These are phyloP conservation scores for Racocetra persica DNA, from an alignment of 371 early-diverging fungal genomes.

Conservation along the genomic window DNA sequence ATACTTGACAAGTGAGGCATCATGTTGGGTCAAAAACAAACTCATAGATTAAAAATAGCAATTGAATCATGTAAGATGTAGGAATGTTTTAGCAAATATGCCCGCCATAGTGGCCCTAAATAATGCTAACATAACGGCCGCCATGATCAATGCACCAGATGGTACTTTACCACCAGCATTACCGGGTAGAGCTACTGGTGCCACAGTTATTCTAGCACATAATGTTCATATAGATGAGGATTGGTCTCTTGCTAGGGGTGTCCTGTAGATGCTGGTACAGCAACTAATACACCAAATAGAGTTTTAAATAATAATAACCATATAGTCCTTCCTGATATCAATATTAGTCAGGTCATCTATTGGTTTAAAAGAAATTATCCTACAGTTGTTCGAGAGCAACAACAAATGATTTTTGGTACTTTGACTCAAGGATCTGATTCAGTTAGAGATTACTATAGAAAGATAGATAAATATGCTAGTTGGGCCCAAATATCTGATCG, in stretches of 20 bases:
- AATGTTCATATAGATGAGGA: conserved; percentile 4
- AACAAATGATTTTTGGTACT: no score
- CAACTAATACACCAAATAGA: no score
- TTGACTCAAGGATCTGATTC: no score
- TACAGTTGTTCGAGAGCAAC: conserved; percentile 5
- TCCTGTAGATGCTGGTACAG: neutral
- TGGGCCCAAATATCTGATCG: no score
- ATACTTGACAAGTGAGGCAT: neutral
- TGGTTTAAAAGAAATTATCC: conserved; percentile 37
- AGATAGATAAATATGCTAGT: no score
- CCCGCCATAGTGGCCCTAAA: neutral
- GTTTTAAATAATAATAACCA: conserved; percentile 8
- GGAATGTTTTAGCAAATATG: conserved; percentile 10
- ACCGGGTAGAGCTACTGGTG: neutral
- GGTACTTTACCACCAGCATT: neutral
- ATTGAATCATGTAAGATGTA: neutral
- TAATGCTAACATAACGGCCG: neutral
- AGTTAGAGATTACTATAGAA: no score
- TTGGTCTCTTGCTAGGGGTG: conserved; percentile 5
- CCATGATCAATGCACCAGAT: conserved; percentile 3
- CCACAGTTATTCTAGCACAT: neutral
- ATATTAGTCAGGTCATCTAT: conserved; percentile 25
- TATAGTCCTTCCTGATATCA: neutral
- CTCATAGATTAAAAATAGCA: no score
- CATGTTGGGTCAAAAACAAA: neutral